These are phyloP conservation scores for Wickerhamiella azymoides DNA, from an alignment of 805 yeast species.

Conservation along the genomic window DNA sequence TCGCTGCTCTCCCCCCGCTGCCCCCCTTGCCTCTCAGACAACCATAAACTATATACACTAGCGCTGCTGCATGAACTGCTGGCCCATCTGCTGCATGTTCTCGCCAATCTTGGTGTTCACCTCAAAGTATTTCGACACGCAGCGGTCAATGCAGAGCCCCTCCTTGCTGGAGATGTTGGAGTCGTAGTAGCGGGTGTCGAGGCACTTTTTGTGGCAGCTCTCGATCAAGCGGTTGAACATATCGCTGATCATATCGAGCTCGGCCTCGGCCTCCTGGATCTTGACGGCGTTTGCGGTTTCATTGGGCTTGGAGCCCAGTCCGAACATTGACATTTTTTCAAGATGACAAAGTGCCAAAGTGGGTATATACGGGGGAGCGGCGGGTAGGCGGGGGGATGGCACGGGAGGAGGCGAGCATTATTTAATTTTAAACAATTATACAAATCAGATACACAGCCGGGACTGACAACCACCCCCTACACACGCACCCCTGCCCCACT, in stretches of 20 bases:
- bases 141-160: constrained; percentile 81
- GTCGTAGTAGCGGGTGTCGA: constrained; percentile 44
- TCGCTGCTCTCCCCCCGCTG: too few species aligned
- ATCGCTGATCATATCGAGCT: constrained; percentile 91
- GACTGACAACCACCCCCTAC: too few species aligned
- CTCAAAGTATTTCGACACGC: constrained; percentile 89
- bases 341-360: neutral
- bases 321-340: constrained; percentile 29
- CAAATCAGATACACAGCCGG: too few species aligned
- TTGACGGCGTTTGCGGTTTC: constrained; percentile 27
- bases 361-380: too few species aligned
- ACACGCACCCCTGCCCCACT: too few species aligned
- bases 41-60: neutral
- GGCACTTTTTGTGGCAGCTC: constrained; percentile 81
- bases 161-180: constrained; percentile 69
- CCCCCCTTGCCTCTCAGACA: too few species aligned
- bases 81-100: constrained; percentile 25
- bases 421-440: too few species aligned
- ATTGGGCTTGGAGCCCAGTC: constrained; percentile 37
- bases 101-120: constrained; percentile 93
- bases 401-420: neutral
- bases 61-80: constrained; percentile 13
- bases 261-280: constrained; percentile 79
- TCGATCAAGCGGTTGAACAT: constrained; percentile 89
- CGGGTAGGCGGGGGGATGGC: too few species aligned